Evolutionary conservation across 768 basidiomycete genomes (phyloP).

Genomic region (Boletus pseudopeckii): DNA sequence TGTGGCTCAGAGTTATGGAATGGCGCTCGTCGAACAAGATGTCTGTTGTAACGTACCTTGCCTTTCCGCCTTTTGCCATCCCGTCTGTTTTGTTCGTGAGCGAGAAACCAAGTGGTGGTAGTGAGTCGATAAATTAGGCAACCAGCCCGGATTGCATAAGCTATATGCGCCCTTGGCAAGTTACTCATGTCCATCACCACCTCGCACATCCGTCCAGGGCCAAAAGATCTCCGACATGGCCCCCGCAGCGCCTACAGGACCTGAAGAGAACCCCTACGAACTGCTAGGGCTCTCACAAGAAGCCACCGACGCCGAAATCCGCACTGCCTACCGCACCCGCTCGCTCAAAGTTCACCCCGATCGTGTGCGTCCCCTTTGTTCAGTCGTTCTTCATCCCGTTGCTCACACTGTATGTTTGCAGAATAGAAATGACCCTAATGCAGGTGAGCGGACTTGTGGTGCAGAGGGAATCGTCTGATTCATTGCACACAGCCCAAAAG

Average conservation of each 20-base stretch:
- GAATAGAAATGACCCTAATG: constrained; percentile 80
- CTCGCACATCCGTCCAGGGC: neutral
- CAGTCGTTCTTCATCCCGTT: constrained; percentile 11
- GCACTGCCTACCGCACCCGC: constrained; percentile 72
- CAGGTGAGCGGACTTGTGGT: constrained; percentile 40
- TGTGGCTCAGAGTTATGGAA: constrained; percentile 27
- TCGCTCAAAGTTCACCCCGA: constrained; percentile 89
- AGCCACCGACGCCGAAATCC: constrained; percentile 73
- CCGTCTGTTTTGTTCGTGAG: neutral
- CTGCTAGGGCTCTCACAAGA: constrained; percentile 59
- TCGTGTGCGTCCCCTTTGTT: constrained; percentile 48
- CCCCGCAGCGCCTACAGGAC: constrained; percentile 36
- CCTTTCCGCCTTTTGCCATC: constrained; percentile 64
- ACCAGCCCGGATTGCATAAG: constrained; percentile 7
- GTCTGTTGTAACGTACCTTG: constrained; percentile 38
- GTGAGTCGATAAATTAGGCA: constrained; percentile 9
- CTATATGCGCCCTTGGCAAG: neutral
- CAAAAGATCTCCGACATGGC: constrained; percentile 16
- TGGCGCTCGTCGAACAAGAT: neutral
- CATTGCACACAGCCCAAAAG: constrained; percentile 51
- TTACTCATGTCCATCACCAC: neutral
- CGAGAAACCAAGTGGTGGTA: neutral
- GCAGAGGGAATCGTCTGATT: neutral
- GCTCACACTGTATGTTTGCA: constrained; percentile 27
- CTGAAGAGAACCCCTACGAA: constrained; percentile 72